These are phyloP conservation scores for Clausena lansium DNA, from an alignment of 345 rosid species.

Conservation along the genomic window DNA sequence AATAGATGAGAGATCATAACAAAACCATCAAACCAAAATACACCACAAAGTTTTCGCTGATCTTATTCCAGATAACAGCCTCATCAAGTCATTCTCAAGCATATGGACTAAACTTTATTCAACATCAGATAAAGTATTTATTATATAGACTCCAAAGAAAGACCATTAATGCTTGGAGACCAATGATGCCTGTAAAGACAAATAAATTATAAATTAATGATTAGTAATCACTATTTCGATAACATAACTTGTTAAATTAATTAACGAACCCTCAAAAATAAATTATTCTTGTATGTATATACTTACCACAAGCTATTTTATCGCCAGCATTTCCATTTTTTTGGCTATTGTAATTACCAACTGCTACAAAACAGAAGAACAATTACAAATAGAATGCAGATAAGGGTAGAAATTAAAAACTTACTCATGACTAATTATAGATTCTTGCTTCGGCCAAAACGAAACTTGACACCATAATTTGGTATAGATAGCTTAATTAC, in stretches of 20 bases:
- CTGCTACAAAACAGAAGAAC: slow-evolving; percentile 11
- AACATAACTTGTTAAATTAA: neutral
- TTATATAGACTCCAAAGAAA: neutral
- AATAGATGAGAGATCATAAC: no score
- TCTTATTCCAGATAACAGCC: neutral
- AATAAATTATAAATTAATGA: neutral
- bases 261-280: neutral
- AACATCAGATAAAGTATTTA: neutral
- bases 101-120: neutral
- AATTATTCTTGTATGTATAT: neutral
- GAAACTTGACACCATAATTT: neutral
- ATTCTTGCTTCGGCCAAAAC: neutral
- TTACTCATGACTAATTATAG: neutral
- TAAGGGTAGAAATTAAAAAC: neutral
- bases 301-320: slow-evolving; percentile 41
- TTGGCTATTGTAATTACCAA: slow-evolving; percentile 59
- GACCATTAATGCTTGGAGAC: neutral
- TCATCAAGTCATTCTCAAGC: neutral
- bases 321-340: slow-evolving; percentile 93
- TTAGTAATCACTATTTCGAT: neutral
- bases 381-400: neutral
- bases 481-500: neutral
- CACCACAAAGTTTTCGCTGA: no score
- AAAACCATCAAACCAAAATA: no score
- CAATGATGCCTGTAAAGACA: neutral